phyloP scores from a whole-genome alignment of 1,284 basidiomycete species.

The Ustanciosporium gigantosporum region DNA sequence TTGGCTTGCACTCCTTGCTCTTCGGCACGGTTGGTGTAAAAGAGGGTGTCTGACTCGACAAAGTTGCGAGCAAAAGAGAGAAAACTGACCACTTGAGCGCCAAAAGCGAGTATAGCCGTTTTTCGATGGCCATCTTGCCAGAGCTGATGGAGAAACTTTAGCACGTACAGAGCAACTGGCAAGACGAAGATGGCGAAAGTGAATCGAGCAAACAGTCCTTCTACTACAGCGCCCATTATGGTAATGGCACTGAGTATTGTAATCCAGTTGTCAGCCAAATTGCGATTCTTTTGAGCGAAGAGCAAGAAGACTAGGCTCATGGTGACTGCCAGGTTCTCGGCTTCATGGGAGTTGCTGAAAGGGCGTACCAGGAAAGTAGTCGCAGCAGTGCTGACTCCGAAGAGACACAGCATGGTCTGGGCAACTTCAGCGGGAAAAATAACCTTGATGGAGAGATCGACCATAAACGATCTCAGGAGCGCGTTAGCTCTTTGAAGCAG shows the following conservation, averaged over 20 bases:
- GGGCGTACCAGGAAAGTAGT: slow-evolving; percentile 57
- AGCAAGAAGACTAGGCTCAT: slow-evolving; percentile 3
- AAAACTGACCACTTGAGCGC: slow-evolving; percentile 1
- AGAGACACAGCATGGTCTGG: slow-evolving; percentile 22
- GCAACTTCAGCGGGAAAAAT: slow-evolving; percentile 4
- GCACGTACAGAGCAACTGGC: slow-evolving; percentile 11
- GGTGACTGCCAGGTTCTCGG: slow-evolving; percentile 30
- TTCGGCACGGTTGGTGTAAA: not conserved
- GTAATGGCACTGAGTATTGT: slow-evolving; percentile 6
- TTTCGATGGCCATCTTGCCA: not conserved
- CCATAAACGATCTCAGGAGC: slow-evolving; percentile 7
- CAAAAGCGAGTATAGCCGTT: not conserved
- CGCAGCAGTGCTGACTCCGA: slow-evolving; percentile 43
- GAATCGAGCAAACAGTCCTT: slow-evolving; percentile 54
- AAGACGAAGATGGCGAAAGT: slow-evolving; percentile 56
- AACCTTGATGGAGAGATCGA: slow-evolving; percentile 5
- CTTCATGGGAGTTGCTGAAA: slow-evolving; percentile 60
- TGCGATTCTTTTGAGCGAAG: not conserved
- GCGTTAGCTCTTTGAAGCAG: slow-evolving; percentile 4
- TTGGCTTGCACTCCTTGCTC: slow-evolving; percentile 1
- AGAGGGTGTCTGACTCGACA: not conserved
- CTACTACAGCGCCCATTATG: not conserved
- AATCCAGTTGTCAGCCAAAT: not conserved
- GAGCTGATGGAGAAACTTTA: not conserved
- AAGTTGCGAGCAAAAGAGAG: not conserved